Percentiles rank a stretch among this genome's conserved stretches.
Conservation (phyloP, 148 eudicot species). For the Camellia granthamiana region DNA sequence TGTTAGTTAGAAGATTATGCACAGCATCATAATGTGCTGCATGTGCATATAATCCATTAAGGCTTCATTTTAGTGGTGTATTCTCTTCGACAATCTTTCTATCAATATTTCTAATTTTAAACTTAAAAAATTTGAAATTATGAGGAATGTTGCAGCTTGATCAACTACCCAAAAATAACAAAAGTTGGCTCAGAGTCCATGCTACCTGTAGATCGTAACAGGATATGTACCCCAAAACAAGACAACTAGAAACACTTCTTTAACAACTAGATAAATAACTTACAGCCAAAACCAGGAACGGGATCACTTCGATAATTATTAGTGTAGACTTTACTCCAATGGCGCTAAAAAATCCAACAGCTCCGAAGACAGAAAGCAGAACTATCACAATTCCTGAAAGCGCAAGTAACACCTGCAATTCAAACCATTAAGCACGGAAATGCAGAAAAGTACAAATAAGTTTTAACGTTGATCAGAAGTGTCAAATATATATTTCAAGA, state of each 20-base stretch:
- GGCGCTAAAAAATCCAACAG: constrained; percentile 97
- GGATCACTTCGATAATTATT: constrained; percentile 99
- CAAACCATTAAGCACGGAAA: constrained; percentile 9
- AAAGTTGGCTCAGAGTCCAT: neutral
- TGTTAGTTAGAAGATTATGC: neutral
- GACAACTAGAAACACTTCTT: neutral
- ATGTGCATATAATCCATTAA: too few species aligned
- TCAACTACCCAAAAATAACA: neutral
- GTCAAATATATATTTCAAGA: constrained; percentile 1
- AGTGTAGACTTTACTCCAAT: constrained; percentile 97
- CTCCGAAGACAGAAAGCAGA: constrained; percentile 93
- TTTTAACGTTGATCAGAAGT: neutral
- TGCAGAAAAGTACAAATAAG: neutral
- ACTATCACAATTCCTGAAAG: constrained; percentile 90
- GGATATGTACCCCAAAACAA: neutral
- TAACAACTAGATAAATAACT: constrained; percentile 30
- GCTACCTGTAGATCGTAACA: neutral
- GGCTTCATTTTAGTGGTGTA: too few species aligned
- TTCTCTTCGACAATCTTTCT: neutral
- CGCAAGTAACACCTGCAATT: constrained; percentile 78
- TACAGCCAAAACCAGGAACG: constrained; percentile 97
- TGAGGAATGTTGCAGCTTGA: neutral
- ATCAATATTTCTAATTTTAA: neutral
- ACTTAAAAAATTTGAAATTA: neutral
- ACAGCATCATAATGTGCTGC: neutral